Evolutionary conservation across 176 grass and related monocot species (phyloP), one percentile per base, ranked within the genome.

Genomic region (Eleusine indica): DNA sequence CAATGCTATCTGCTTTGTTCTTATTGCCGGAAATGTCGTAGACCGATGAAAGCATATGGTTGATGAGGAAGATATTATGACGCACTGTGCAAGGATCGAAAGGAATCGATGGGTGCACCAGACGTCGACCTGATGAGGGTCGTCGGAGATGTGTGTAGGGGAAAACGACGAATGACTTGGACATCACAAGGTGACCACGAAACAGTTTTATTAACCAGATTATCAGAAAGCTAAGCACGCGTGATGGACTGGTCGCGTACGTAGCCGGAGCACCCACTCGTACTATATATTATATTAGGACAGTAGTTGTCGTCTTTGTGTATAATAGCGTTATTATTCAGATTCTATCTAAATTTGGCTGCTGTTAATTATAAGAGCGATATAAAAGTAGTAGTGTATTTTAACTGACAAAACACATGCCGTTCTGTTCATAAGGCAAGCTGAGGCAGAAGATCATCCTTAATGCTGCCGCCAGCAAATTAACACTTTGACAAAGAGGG

Each of bases 71-170:
- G 41, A 5, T 43, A 43, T 43, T 74, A 35, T 10, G 5, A 44
- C 0, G 17, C 37, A 80, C 84, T 58, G 70, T 80, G 25, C 47
- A 57, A 1, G 53, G 43, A 83, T 11, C 54, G 32, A 63, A 5
- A 43, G 66, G 68, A 77, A 82, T 82, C 38, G 70, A 82, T 77
- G 32, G 12, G 57, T 0, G 43, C 44, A 83, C 54, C 30, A 47
- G 30, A 73, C 80, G 43, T 71, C 42, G 29, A 14, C 14, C 4
- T 25, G 66, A 6, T 3, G 66, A 22, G 15, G 52, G 32, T 35
- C 32, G 3, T 51, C 10, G 12, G 30, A 14, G 9, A 39, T 12
- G 67, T 68, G 42, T 12, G 43, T 35, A 35, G 32, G 21, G 29
- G 67, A 57, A 39, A 78, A 64, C 47, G 80, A 79, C 67, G 11